A percentile compares a stretch with the other conserved stretches of the same genome.
Evolutionary conservation across 192 early-diverging fungal species (phyloP).

Genomic region (Backusella tuberculispora): DNA sequence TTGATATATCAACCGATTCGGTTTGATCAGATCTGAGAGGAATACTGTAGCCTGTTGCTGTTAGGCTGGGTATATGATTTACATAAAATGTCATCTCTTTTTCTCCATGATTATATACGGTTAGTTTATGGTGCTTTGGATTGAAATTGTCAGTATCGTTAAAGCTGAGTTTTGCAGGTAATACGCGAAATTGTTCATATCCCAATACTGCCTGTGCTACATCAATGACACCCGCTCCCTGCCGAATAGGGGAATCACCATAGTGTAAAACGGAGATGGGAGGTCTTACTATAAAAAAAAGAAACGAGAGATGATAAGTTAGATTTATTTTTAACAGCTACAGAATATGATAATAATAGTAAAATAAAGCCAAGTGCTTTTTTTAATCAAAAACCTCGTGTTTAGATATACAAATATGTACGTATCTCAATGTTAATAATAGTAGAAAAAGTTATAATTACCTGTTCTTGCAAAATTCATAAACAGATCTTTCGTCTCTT

Average conservation of each 20-base stretch:
- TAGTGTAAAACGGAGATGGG: slow-evolving; percentile 22
- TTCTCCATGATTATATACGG: slow-evolving; percentile 43
- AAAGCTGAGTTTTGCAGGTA: slow-evolving; percentile 50
- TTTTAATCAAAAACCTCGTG: slow-evolving; percentile 3
- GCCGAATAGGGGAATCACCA: slow-evolving; percentile 37
- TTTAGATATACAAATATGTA: neutral
- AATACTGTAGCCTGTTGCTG: slow-evolving; percentile 42
- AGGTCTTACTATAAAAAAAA: slow-evolving; percentile 6
- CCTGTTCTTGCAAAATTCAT: slow-evolving; percentile 39
- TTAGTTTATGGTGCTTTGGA: slow-evolving; percentile 30
- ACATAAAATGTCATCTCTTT: slow-evolving; percentile 35
- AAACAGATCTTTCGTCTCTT: slow-evolving; percentile 21
- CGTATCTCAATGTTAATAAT: neutral
- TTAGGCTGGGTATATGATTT: slow-evolving; percentile 36
- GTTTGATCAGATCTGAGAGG: neutral
- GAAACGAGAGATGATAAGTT: neutral
- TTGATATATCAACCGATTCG: neutral
- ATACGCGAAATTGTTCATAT: slow-evolving; percentile 28
- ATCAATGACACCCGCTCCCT: slow-evolving; percentile 58
- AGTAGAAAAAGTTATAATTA: slow-evolving; percentile 9
- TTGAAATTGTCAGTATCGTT: slow-evolving; percentile 47
- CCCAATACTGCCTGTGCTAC: slow-evolving; percentile 41
- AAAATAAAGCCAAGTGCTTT: neutral
- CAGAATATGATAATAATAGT: neutral
- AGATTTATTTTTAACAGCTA: neutral